phyloP scores from a whole-genome alignment of 2,329 filamentous ascomycete genomes.

The Arachnomyces sp. region DNA sequence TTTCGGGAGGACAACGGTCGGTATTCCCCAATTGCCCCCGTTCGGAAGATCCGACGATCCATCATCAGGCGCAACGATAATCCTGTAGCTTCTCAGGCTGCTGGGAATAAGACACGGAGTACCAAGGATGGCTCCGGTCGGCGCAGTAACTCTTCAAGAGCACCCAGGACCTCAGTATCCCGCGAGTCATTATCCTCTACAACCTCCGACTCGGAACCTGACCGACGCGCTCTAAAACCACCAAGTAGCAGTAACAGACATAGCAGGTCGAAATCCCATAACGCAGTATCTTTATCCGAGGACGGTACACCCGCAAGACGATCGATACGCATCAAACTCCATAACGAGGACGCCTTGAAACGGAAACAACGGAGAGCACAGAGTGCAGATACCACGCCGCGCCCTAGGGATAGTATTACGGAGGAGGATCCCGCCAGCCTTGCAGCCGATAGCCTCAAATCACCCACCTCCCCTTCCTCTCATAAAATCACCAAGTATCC shows the following conservation, averaged over 20 bases:
- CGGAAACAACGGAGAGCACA: conserved; percentile 51
- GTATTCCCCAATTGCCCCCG: conserved; percentile 69
- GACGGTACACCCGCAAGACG: conserved; percentile 60
- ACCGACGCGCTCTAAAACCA: conserved; percentile 21
- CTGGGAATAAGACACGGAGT: not conserved
- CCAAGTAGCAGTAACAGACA: conserved; percentile 17
- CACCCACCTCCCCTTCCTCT: conserved; percentile 73
- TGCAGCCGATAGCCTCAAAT: conserved; percentile 76
- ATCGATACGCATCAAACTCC: conserved; percentile 84
- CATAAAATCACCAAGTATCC: conserved; percentile 78
- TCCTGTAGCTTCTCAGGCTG: conserved; percentile 13
- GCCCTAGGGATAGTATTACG: conserved; percentile 17
- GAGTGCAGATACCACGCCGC: conserved; percentile 22
- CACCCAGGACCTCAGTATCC: conserved; percentile 25
- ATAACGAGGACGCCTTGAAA: conserved; percentile 68
- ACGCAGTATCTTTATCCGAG: conserved; percentile 38
- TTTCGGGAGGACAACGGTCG: conserved; percentile 73
- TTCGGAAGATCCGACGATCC: conserved; percentile 52
- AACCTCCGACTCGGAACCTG: conserved; percentile 50
- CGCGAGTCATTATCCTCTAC: conserved; percentile 42
- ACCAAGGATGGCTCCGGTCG: not conserved
- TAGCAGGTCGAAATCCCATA: conserved; percentile 20
- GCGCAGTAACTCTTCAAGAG: conserved; percentile 14
- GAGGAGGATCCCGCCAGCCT: conserved; percentile 40
- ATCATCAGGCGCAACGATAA: conserved; percentile 9